Evolutionary conservation across 2,329 filamentous ascomycete genomes (phyloP).

Genomic region (Cytospora leucostoma): DNA sequence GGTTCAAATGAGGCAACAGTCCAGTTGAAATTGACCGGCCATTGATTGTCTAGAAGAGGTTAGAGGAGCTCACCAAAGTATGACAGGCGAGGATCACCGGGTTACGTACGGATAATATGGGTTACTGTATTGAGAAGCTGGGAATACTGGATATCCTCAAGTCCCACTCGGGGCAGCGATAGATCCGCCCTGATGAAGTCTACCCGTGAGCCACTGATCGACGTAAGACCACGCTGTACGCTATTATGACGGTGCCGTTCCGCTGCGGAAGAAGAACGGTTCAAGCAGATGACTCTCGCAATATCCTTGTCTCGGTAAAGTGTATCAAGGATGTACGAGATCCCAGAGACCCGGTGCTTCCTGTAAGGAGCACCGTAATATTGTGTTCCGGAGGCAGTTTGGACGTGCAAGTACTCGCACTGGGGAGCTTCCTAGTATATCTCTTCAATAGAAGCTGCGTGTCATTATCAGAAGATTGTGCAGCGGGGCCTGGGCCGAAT

Average conservation of each 20-base stretch:
- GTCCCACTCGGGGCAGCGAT: background rate
- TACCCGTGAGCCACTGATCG: background rate
- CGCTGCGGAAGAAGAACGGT: background rate
- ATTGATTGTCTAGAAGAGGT: constrained; percentile 16
- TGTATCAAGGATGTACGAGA: constrained; percentile 14
- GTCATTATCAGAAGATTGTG: background rate
- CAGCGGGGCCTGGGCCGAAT: background rate
- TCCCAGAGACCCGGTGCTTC: constrained; percentile 13
- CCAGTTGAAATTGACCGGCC: constrained; percentile 13
- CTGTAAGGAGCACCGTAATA: constrained; percentile 6
- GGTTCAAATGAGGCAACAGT: constrained; percentile 7
- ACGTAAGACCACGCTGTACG: background rate
- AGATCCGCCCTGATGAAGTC: constrained; percentile 1
- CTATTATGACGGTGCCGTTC: background rate
- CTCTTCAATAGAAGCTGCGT: background rate
- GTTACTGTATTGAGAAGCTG: background rate
- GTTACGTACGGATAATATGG: constrained; percentile 6
- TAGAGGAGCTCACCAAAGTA: background rate
- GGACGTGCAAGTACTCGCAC: background rate
- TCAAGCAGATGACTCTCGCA: background rate
- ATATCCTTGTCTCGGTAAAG: background rate
- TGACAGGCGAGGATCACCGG: background rate
- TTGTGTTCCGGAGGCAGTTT: background rate
- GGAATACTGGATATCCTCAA: background rate
- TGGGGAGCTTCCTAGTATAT: background rate